Percentiles rank a stretch among this genome's conserved stretches.
phyloP scores from a whole-genome alignment of 176 grass and related monocot genomes.

The Dactylis glomerata region DNA sequence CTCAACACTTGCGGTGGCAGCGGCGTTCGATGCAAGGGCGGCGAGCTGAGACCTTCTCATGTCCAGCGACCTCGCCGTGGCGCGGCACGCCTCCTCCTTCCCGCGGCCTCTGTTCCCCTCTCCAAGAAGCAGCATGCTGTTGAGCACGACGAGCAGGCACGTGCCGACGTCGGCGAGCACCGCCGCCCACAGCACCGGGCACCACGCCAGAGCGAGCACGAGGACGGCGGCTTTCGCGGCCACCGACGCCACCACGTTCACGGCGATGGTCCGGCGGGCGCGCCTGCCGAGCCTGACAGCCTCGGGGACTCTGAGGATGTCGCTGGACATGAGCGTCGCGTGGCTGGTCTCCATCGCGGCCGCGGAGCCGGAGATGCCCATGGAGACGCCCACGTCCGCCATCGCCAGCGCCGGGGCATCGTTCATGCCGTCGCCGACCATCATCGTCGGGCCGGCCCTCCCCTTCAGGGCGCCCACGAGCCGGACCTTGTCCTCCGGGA shows the following conservation, averaged over 20 bases:
- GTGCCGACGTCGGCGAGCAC: background rate
- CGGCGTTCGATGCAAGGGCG: background rate
- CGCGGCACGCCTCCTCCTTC: constrained; percentile 11
- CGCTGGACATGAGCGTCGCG: constrained; percentile 70
- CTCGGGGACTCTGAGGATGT: constrained; percentile 48
- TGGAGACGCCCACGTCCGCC: constrained; percentile 63
- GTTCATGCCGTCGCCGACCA: constrained; percentile 87
- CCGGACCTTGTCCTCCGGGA: constrained; percentile 66
- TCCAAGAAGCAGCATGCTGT: background rate
- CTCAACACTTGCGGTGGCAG: background rate
- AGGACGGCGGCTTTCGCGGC: background rate
- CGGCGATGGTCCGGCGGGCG: constrained; percentile 32
- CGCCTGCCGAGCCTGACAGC: constrained; percentile 41
- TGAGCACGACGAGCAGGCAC: background rate
- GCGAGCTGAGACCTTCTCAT: background rate
- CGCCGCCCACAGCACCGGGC: background rate
- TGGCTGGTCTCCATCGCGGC: constrained; percentile 71
- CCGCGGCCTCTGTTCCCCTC: constrained; percentile 12
- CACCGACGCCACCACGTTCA: constrained; percentile 44
- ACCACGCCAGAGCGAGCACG: background rate
- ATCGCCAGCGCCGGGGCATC: constrained; percentile 67
- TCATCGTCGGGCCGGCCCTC: constrained; percentile 37
- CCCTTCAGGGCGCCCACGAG: constrained; percentile 36
- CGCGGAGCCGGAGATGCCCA: constrained; percentile 64
- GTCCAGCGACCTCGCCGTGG: constrained; percentile 1